Base-by-base conservation (phyloP, 371 early-diverging fungal species). In the Entomophthora muscae region DNA sequence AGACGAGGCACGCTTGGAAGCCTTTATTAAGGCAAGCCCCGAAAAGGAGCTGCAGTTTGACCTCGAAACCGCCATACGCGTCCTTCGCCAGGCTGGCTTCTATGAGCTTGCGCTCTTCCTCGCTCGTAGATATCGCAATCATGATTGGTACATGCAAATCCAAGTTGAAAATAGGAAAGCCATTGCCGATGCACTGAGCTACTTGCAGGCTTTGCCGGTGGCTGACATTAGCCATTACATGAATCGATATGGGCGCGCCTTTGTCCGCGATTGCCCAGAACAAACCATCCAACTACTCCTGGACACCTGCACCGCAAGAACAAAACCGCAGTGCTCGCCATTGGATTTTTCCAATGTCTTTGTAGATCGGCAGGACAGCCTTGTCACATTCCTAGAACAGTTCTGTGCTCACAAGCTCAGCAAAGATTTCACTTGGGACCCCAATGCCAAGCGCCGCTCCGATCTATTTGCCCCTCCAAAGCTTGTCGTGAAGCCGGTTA, bases 71-170 rank as follows among this genome's bases (percentile, higher is more conserved):
- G 97, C 93, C 29, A 91, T 95, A 57, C 79, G 80, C 52, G 95
- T 94, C 2, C 92, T 94, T 68, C 78, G 92, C n/a, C 86, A 86
- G 65, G 91, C 90, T 3, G 90, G 91, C 0, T 93, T 89, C 70
- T 83, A 78, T 66, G 83, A 88, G 21, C 93, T 92, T 64, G 95
- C 94, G 12, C 78, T 91, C 2, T 85, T 83, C 64, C 70, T 97
- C 32, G 90, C 94, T 0, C 80, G 85, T 65, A 84, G 83, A 67
- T 91, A 84, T 67, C 73, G 81, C 12, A 83, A 86, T 64, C 85
- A 89, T 65, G 89, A 87, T 32, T 72, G 83, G 85, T 91, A 80
- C 77, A 65, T 91, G 67, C 76, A 79, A 42, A 83, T 89, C 32
- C 81, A 78, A 63, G 81, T 94, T n/a, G 93, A 94, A 68, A 93